phyloP scores from a whole-genome alignment of 1,284 basidiomycete genomes.

The Cystobasidium slooffiae region DNA sequence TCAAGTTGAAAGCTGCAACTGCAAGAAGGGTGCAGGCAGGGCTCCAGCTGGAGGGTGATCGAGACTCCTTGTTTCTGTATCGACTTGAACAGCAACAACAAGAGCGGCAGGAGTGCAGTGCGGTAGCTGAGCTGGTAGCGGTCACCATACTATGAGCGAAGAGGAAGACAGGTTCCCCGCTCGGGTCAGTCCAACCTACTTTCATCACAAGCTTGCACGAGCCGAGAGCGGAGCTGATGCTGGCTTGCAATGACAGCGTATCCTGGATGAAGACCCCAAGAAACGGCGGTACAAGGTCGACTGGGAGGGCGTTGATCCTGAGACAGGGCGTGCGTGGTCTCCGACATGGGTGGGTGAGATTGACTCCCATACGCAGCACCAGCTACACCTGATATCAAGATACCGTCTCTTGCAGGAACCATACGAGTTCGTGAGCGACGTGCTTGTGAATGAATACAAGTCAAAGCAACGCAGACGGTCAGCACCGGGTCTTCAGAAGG shows the following conservation, averaged over 20 bases:
- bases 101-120: too few relatives aligned
- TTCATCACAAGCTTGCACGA: too few relatives aligned
- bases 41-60: too few relatives aligned
- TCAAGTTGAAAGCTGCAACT: too few relatives aligned
- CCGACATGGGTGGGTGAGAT: constrained; percentile 55
- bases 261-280: constrained; percentile 33
- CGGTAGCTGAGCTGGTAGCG: too few relatives aligned
- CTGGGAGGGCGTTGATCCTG: constrained; percentile 54
- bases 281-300: constrained; percentile 50
- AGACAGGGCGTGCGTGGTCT: constrained; percentile 50
- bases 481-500: constrained; percentile 4
- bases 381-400: background rate
- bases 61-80: too few relatives aligned
- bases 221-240: too few relatives aligned
- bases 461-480: constrained; percentile 21
- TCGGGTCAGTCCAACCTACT: too few relatives aligned
- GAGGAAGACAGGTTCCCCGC: too few relatives aligned
- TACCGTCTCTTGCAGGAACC: constrained; percentile 30
- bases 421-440: constrained; percentile 24
- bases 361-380: background rate
- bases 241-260: constrained; percentile 9
- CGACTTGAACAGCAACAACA: too few relatives aligned
- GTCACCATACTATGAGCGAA: too few relatives aligned
- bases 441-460: constrained; percentile 22
- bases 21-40: too few relatives aligned